These are phyloP conservation scores for Zygosaccharomyces siamensis DNA, from an alignment of 805 yeast genomes.

Conservation along the genomic window DNA sequence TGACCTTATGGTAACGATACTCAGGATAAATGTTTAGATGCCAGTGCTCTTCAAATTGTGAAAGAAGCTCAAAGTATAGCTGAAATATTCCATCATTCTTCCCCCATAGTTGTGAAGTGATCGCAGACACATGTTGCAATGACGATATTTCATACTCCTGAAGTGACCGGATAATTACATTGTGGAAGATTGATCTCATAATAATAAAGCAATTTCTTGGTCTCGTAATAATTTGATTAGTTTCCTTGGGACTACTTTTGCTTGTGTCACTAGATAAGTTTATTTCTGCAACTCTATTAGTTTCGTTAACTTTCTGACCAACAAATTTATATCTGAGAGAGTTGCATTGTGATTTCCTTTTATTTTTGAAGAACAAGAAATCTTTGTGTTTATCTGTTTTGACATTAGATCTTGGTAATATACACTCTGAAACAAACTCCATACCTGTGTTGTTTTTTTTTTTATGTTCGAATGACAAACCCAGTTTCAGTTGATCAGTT, in stretches of 20 bases:
- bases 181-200: conserved; percentile 15
- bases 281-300: conserved; percentile 9
- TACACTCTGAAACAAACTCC: conserved; percentile 7
- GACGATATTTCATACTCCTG: conserved; percentile 6
- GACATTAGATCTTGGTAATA: conserved; percentile 3
- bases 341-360: conserved; percentile 5
- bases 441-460: background rate
- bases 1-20: conserved; percentile 16
- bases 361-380: conserved; percentile 8
- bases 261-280: conserved; percentile 4
- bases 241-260: background rate
- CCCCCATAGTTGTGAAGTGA: conserved; percentile 16
- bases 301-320: conserved; percentile 10
- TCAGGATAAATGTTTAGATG: conserved; percentile 16
- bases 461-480: background rate
- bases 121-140: conserved; percentile 10
- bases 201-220: conserved; percentile 16
- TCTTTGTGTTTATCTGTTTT: conserved; percentile 1
- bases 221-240: conserved; percentile 4
- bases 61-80: conserved; percentile 18
- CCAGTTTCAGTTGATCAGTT: background rate
- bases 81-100: conserved; percentile 12
- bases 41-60: conserved; percentile 11
- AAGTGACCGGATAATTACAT: conserved; percentile 5
- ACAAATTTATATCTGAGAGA: conserved; percentile 9